Conservation (phyloP, 441 rosid species). For the Eutrema salsugineum region DNA sequence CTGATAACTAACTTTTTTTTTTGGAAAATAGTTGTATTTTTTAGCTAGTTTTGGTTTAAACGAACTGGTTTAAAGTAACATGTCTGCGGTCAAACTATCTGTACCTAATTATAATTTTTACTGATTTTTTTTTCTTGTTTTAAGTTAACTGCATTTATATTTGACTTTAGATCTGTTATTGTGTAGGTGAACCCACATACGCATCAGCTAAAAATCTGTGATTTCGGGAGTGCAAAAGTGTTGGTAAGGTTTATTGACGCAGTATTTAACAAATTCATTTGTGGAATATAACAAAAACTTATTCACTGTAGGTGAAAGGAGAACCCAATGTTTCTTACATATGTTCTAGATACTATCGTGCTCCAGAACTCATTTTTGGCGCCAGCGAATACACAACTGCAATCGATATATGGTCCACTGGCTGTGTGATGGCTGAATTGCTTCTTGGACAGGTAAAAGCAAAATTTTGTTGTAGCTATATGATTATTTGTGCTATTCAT, state of each 20-base stretch:
- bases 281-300: conserved; percentile 13
- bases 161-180: conserved; percentile 22
- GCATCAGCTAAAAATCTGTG: conserved; percentile 96
- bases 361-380: conserved; percentile 98
- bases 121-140: background rate
- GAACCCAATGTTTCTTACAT: conserved; percentile 98
- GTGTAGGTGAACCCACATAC: conserved; percentile 94
- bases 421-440: conserved; percentile 99
- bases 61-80: background rate
- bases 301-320: conserved; percentile 74
- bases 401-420: conserved; percentile 98
- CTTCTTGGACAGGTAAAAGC: conserved; percentile 88
- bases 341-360: conserved; percentile 97
- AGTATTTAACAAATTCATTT: conserved; percentile 8
- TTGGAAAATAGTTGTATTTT: background rate
- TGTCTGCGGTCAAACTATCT: background rate
- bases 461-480: background rate
- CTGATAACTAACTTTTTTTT: background rate
- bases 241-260: conserved; percentile 50
- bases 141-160: background rate
- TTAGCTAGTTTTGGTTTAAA: background rate
- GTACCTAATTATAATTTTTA: background rate
- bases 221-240: conserved; percentile 99
- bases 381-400: conserved; percentile 99
- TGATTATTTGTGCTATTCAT: background rate